phyloP scores from a whole-genome alignment of 139 green algal genomes.

The Chlamydomonas sp. region DNA sequence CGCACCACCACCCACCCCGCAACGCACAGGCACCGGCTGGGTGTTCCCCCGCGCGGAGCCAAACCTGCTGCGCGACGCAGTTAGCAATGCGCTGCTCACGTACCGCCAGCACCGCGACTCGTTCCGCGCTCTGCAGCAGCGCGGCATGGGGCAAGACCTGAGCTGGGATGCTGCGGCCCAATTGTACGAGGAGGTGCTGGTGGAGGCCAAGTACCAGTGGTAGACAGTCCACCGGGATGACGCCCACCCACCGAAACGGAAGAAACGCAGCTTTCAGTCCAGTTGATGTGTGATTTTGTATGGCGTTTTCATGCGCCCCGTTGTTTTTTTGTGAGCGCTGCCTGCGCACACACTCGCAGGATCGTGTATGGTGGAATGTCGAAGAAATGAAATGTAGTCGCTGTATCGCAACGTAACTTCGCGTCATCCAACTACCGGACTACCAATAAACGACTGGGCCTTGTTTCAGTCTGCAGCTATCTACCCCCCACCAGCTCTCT shows the following conservation, averaged over 20 bases:
- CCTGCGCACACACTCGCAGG: neutral
- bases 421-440: too few relatives aligned
- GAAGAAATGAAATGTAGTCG: too few relatives aligned
- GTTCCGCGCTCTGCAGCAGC: conserved; percentile 55
- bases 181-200: conserved; percentile 88
- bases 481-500: too few relatives aligned
- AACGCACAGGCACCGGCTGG: conserved; percentile 65
- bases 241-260: too few relatives aligned
- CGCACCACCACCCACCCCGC: neutral
- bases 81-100: conserved; percentile 67
- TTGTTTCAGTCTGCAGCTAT: too few relatives aligned
- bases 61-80: conserved; percentile 52
- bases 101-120: conserved; percentile 58
- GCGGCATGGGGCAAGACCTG: conserved; percentile 79
- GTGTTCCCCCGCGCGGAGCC: conserved; percentile 62
- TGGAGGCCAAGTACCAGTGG: conserved; percentile 86
- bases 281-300: too few relatives aligned
- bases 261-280: too few relatives aligned
- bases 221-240: conserved; percentile 17
- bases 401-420: too few relatives aligned
- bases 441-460: too few relatives aligned
- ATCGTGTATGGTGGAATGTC: too few relatives aligned
- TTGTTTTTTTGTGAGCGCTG: neutral
- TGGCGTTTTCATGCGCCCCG: too few relatives aligned
- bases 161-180: conserved; percentile 82